Evolutionary conservation across 495 filamentous ascomycete species (phyloP).

Genomic region (Neurospora intermedia): DNA sequence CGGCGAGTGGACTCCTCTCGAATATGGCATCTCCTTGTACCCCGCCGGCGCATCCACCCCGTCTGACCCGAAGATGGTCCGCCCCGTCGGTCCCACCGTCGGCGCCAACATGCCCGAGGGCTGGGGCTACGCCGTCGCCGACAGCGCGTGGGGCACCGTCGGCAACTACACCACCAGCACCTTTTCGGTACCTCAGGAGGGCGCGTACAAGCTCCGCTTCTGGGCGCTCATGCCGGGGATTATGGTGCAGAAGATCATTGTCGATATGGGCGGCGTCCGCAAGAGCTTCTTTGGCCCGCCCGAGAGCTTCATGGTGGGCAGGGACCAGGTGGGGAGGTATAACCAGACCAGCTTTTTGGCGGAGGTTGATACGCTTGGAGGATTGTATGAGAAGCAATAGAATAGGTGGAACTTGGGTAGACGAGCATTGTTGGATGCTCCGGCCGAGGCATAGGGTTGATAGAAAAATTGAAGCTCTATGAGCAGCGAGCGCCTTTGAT

Average conservation of each 20-base stretch:
- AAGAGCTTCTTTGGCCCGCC: slow-evolving; percentile 58
- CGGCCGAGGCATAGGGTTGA: too few relatives aligned
- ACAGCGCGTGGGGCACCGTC: slow-evolving; percentile 46
- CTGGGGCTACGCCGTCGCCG: slow-evolving; percentile 46
- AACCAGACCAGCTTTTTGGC: slow-evolving; percentile 31
- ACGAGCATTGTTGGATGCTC: neutral
- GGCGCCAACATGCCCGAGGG: slow-evolving; percentile 41
- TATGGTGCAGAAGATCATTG: slow-evolving; percentile 57
- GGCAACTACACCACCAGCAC: slow-evolving; percentile 41
- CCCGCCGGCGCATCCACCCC: slow-evolving; percentile 19
- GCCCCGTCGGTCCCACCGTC: slow-evolving; percentile 39
- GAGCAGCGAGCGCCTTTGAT: too few relatives aligned
- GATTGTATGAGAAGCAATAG: neutral
- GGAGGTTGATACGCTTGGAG: slow-evolving; percentile 15
- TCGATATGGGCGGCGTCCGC: slow-evolving; percentile 58
- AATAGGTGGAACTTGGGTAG: neutral
- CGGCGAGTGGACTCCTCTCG: slow-evolving; percentile 45
- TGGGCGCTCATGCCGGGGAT: slow-evolving; percentile 54
- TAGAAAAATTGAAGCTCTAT: too few relatives aligned
- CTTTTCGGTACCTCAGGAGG: slow-evolving; percentile 35
- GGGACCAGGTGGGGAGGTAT: slow-evolving; percentile 29
- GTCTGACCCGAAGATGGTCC: slow-evolving; percentile 32
- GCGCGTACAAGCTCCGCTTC: slow-evolving; percentile 48
- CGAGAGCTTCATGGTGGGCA: slow-evolving; percentile 47
- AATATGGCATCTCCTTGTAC: slow-evolving; percentile 47